Base-by-base conservation (phyloP, 176 grass and related monocot genomes). In the Poa annua region DNA sequence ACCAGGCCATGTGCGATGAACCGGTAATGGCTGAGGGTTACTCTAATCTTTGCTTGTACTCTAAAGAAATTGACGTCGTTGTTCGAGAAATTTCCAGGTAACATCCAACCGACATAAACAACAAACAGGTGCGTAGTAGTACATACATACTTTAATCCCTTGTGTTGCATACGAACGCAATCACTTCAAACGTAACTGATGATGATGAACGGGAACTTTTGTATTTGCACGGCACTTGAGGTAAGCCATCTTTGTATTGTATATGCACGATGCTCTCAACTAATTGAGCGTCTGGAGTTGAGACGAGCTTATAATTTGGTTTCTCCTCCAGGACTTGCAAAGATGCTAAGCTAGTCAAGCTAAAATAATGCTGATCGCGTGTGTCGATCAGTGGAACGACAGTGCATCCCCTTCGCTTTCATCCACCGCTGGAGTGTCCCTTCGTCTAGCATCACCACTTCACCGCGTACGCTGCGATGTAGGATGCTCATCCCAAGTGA, bases 301-400 rank as follows among this genome's bases (percentile, higher is more conserved):
- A 60, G 8, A 63, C 7, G 1, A 7, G 61, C 44, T 11, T 64
- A 72, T 42, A 9, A 9, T 45, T 72, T 25, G 15, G 0, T 4
- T 72, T 25, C 32, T 42, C 45, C 71, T 33, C 71, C 13, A 42
- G 19, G 80, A 70, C 50, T 16, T 26, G 8, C 20, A 2, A 8
- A 66, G 10, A 69, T 11, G 75, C 35, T 32, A 56, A 7, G 48
- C 25, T 48, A 12, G 34, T 25, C 50, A 45, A 67, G 76, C 8
- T 34, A 75, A 71, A 74, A 67, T 55, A 15, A 66, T 24, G 47
- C 5, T 8, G 14, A 38, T 87, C 21, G 62, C 44, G 53, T 66
- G 53, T 66, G 34, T 32, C 1, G 7, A 24, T 33, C 16, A 11
- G 36, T 55, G 7, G 15, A 44, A 24, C 5, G 66, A 60, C 13